These are phyloP conservation scores for Cyberlindnera misumaiensis DNA, from an alignment of 805 yeast species.

Conservation along the genomic window DNA sequence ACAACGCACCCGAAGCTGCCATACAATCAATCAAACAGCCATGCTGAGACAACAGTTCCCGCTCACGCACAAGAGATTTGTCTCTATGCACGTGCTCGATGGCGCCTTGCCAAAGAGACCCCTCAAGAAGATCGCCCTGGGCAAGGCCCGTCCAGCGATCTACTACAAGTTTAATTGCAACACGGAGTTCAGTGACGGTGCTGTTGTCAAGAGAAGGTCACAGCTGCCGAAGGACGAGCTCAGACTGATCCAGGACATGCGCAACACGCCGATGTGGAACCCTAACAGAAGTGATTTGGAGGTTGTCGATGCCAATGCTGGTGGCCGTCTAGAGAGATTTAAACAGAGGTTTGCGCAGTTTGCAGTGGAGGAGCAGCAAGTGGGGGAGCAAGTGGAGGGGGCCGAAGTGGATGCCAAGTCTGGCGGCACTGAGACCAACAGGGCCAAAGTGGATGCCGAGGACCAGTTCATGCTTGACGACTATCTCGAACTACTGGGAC, in stretches of 20 bases:
- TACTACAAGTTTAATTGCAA: slow-evolving; percentile 83
- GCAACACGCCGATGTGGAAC: slow-evolving; percentile 85
- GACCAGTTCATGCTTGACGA: slow-evolving; percentile 32
- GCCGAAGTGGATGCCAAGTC: slow-evolving; percentile 13
- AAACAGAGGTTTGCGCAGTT: slow-evolving; percentile 57
- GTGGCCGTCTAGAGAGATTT: slow-evolving; percentile 73
- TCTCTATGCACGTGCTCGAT: slow-evolving; percentile 13
- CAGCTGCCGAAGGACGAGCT: slow-evolving; percentile 85
- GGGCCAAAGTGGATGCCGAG: not conserved
- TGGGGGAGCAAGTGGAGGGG: slow-evolving; percentile 6
- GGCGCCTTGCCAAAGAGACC: slow-evolving; percentile 44
- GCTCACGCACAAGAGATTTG: not conserved
- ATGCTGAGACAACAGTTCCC: not conserved
- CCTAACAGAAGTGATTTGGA: slow-evolving; percentile 73
- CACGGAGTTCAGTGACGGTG: slow-evolving; percentile 93
- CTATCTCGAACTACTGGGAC: slow-evolving; percentile 55
- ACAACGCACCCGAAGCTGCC: no score
- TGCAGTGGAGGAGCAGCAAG: slow-evolving; percentile 28
- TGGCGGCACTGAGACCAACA: not conserved
- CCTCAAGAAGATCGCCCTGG: slow-evolving; percentile 59
- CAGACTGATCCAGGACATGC: slow-evolving; percentile 81
- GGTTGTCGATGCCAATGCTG: slow-evolving; percentile 72
- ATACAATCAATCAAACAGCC: no score
- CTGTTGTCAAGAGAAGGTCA: slow-evolving; percentile 75
- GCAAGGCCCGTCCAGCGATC: slow-evolving; percentile 90